Percentiles rank a stretch among this genome's conserved stretches.
Evolutionary conservation across 2,329 filamentous ascomycete genomes (phyloP).

Genomic region (Coniochaeta sp.): DNA sequence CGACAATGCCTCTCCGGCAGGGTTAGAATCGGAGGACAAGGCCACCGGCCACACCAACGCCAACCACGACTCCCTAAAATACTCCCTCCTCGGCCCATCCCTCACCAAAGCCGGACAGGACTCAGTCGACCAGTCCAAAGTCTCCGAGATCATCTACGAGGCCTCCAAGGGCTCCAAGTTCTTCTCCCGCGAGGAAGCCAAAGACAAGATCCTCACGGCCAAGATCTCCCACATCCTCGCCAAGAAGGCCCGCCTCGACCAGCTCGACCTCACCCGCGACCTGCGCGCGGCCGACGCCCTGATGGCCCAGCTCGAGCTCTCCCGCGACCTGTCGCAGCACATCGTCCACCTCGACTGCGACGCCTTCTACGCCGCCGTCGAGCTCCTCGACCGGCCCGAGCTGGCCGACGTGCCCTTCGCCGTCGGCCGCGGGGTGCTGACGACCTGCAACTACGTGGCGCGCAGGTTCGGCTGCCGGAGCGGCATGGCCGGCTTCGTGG

Average conservation of each 20-base stretch:
- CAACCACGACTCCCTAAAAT: slow-evolving; percentile 63
- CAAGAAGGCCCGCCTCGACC: slow-evolving; percentile 69
- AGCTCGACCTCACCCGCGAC: slow-evolving; percentile 65
- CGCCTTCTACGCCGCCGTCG: slow-evolving; percentile 94
- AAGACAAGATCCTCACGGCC: slow-evolving; percentile 72
- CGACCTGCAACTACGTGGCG: slow-evolving; percentile 78
- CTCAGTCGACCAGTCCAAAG: slow-evolving; percentile 83
- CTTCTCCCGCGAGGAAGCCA: slow-evolving; percentile 82
- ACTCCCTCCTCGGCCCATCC: slow-evolving; percentile 82
- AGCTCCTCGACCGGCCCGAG: slow-evolving; percentile 76
- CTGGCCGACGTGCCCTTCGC: slow-evolving; percentile 83
- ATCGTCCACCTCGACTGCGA: slow-evolving; percentile 95
- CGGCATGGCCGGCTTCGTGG: slow-evolving; percentile 94
- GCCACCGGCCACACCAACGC: not conserved
- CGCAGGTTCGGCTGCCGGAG: slow-evolving; percentile 85
- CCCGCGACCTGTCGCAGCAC: slow-evolving; percentile 73
- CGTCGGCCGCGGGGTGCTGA: slow-evolving; percentile 64
- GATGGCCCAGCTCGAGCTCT: slow-evolving; percentile 69
- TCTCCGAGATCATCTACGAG: slow-evolving; percentile 95
- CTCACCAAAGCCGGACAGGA: slow-evolving; percentile 92
- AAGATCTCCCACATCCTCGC: slow-evolving; percentile 77
- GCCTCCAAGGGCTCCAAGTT: slow-evolving; percentile 94
- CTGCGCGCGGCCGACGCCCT: slow-evolving; percentile 72
- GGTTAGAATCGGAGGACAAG: not conserved
- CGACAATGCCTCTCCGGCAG: not conserved